Percentiles rank a stretch among this genome's conserved stretches.
These are phyloP conservation scores for Coniochaeta prunicola DNA, from an alignment of 2,329 filamentous ascomycete genomes.

Conservation along the genomic window DNA sequence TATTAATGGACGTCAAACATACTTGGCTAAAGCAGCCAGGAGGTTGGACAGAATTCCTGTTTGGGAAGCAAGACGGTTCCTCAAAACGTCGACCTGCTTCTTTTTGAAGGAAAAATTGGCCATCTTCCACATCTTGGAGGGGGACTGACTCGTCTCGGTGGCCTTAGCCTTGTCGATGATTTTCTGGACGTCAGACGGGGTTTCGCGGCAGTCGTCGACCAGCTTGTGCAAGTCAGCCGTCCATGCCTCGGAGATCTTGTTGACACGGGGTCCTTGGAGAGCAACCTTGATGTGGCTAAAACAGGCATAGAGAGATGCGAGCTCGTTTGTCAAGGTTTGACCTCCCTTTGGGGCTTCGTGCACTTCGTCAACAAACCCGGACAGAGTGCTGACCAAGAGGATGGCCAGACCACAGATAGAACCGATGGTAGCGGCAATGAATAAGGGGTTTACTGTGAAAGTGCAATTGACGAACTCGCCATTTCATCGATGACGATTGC, in stretches of 20 bases:
- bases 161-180: neutral
- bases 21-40: no score
- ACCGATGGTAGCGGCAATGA: no score
- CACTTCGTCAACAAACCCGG: neutral
- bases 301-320: neutral
- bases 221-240: neutral
- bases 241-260: neutral
- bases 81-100: neutral
- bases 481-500: no score
- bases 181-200: neutral
- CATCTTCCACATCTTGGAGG: neutral
- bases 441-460: no score
- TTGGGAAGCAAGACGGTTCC: neutral
- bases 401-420: no score
- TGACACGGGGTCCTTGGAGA: neutral
- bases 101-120: neutral
- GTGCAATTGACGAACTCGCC: no score
- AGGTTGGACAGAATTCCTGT: no score
- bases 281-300: neutral
- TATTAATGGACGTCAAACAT: no score
- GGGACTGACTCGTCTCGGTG: neutral
- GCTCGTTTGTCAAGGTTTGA: neutral
- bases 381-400: neutral
- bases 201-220: neutral
- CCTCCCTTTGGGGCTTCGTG: neutral